Base-by-base conservation (phyloP, 164 flowering plant species). In the Vitis rotundifolia region DNA sequence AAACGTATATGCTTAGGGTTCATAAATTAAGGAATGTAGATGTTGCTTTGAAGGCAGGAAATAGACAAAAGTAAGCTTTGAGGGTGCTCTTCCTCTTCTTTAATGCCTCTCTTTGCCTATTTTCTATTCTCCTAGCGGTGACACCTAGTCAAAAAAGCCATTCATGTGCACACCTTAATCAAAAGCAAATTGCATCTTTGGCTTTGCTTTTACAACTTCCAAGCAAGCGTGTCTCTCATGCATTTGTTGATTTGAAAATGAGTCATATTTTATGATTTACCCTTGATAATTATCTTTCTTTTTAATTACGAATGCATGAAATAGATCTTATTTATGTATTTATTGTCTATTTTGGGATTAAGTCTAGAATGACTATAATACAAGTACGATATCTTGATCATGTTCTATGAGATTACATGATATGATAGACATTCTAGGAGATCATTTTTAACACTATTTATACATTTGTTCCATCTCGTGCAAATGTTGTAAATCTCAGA, bases 391-490 rank as follows among this genome's bases (percentile, higher is more conserved):
- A 22, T 22, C 26, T 1, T 22, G 26, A 22, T 22, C 26, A 2
- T 1, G 26, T 22, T 22, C 2, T 0, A 22, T 22, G 26, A 22
- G 2, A 22, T 22, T 22, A 22, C 26, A 22, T 22, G 26, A 22
- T 22, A 22, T 22, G 2, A 1, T 22, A 22, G 26, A 22, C 26
- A 1, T 22, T 22, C 0, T 22, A 1, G 0, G 0, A 22, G 2
- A 22, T 22, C 26, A 22, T 22, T 22, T 22, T 2, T 22, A 22
- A 22, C 2, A 22, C 26, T 1, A 22, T 22, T 22, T 22, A 22
- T 22, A 22, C 26, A 22, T 22, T 22, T 22, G 26, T 22, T 22
- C 1, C 26, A 22, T 22, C 26, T 22, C 2, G 26, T 22, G 26
- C 26, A 22, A 22, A 22, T 22, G 2, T 22, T 22, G 26, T 22